These are phyloP conservation scores for Cucurbita ficifolia DNA, from an alignment of 306 rosid species.

Conservation along the genomic window DNA sequence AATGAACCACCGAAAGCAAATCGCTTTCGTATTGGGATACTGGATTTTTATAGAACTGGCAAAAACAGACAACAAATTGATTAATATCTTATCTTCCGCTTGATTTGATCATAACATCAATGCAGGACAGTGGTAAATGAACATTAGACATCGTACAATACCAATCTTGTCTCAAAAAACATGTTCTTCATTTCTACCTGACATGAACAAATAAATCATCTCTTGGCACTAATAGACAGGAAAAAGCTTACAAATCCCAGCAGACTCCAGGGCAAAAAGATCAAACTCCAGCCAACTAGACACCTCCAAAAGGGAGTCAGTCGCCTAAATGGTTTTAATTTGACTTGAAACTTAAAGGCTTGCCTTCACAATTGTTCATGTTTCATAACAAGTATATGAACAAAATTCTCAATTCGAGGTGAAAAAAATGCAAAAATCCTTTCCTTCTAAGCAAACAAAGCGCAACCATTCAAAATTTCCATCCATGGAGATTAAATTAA, in stretches of 20 bases:
- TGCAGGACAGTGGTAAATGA: not conserved
- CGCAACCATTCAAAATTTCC: not conserved
- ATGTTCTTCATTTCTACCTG: not conserved
- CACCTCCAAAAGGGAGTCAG: not conserved
- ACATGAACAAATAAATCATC: not conserved
- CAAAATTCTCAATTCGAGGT: not conserved
- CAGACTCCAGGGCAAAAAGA: not conserved
- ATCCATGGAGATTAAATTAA: not conserved
- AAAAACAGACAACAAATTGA: slow-evolving; percentile 2
- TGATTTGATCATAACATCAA: not conserved
- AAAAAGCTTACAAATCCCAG: not conserved
- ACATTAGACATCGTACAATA: not conserved
- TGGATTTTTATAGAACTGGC: slow-evolving; percentile 54
- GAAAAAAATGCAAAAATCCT: not conserved
- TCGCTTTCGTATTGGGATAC: slow-evolving; percentile 55
- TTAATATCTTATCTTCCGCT: not conserved
- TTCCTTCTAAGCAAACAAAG: not conserved
- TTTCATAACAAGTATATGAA: not conserved
- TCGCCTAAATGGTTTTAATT: not conserved
- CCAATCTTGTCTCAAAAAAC: not conserved
- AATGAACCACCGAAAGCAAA: slow-evolving; percentile 54
- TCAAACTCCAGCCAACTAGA: not conserved
- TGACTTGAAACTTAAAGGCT: not conserved
- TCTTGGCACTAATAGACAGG: not conserved
- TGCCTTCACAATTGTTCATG: not conserved